phyloP scores from a whole-genome alignment of 805 yeast genomes.

The Brettanomyces bruxellensis region DNA sequence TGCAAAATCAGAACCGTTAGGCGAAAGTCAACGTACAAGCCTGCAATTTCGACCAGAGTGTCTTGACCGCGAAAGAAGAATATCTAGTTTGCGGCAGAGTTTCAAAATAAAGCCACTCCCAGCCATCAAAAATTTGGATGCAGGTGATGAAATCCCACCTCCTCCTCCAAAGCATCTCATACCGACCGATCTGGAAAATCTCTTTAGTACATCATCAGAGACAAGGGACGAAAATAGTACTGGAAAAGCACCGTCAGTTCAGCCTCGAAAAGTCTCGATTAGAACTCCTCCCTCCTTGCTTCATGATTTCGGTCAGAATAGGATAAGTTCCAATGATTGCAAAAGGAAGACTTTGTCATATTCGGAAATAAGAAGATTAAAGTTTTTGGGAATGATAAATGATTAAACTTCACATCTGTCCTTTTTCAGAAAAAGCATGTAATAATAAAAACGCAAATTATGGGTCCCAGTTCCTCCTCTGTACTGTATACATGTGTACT shows the following conservation, averaged over 20 bases:
- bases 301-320: no score
- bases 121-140: not conserved
- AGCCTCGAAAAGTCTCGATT: no score
- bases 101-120: constrained; percentile 7
- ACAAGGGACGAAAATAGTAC: no score
- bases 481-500: no score
- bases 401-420: not conserved
- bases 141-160: constrained; percentile 12
- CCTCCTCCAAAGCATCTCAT: constrained; percentile 19
- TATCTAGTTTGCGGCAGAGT: constrained; percentile 3
- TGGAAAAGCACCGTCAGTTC: no score
- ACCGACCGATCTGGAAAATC: constrained; percentile 11
- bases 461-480: no score
- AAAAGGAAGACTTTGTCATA: constrained; percentile 8
- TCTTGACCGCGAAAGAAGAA: constrained; percentile 3
- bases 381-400: constrained; percentile 4
- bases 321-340: not conserved
- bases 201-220: not conserved
- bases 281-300: no score
- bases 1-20: not conserved
- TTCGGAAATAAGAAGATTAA: constrained; percentile 15
- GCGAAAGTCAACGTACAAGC: not conserved
- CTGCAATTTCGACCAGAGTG: no score
- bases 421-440: no score
- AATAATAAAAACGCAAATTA: no score